These are phyloP conservation scores for Dillenia suffruticosa DNA, from an alignment of 164 flowering plant species.

Conservation along the genomic window DNA sequence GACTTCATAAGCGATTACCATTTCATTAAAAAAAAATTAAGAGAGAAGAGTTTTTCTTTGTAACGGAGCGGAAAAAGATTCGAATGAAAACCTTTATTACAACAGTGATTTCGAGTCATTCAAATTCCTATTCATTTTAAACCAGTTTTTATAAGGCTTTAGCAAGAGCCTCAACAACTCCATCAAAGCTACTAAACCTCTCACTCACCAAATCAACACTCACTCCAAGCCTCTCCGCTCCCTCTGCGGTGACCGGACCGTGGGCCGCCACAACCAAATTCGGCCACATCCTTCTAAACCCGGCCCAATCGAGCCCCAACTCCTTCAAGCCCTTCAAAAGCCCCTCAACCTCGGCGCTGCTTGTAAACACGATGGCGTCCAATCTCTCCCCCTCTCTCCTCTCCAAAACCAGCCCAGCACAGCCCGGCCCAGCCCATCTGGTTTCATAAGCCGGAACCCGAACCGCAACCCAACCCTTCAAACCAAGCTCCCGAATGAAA, in stretches of 20 bases:
- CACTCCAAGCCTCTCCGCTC: conserved; percentile 68
- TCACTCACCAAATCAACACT: conserved; percentile 56
- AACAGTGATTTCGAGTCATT: too few relatives aligned
- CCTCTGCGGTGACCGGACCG: conserved; percentile 80
- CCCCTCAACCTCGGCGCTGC: conserved; percentile 74
- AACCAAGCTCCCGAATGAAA: conserved; percentile 37
- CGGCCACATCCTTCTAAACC: conserved; percentile 46
- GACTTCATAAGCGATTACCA: too few relatives aligned
- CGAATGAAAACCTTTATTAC: too few relatives aligned
- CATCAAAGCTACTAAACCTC: conserved; percentile 57
- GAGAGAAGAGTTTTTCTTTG: too few relatives aligned
- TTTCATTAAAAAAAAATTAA: too few relatives aligned
- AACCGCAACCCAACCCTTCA: conserved; percentile 47
- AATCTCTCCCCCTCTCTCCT: conserved; percentile 16
- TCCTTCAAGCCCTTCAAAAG: conserved; percentile 55
- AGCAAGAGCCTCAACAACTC: conserved; percentile 62
- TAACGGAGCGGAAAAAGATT: too few relatives aligned
- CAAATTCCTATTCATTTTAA: too few relatives aligned
- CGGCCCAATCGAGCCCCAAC: conserved; percentile 51
- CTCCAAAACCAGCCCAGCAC: conserved; percentile 31
- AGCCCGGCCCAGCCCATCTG: conserved; percentile 53
- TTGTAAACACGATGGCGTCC: conserved; percentile 68
- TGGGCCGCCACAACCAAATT: conserved; percentile 68
- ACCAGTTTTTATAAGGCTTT: too few relatives aligned
- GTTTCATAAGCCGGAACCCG: conserved; percentile 65